Conservation (phyloP, 371 early-diverging fungal species). For the Lichtheimia ramosa region DNA sequence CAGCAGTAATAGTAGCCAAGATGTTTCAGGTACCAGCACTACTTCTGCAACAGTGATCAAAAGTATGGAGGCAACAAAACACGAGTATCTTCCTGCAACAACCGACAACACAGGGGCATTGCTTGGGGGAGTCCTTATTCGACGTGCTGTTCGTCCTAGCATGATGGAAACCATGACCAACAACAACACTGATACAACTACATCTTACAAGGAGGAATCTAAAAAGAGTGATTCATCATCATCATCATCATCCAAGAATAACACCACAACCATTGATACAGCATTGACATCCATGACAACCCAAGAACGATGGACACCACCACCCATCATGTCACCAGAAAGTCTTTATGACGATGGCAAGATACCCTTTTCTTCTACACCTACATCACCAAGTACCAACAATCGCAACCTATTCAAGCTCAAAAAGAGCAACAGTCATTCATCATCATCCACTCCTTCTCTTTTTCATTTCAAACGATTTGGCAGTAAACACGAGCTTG, state of each 20-base stretch:
- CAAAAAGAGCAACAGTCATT: constrained; percentile 10
- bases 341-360: background rate
- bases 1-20: background rate
- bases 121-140: constrained; percentile 22
- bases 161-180: background rate
- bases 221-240: background rate
- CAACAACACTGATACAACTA: background rate
- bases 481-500: constrained; percentile 1
- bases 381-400: background rate
- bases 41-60: background rate
- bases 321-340: constrained; percentile 12
- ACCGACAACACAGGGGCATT: constrained; percentile 19
- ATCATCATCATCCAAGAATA: background rate
- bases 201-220: constrained; percentile 1
- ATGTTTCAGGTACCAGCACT: background rate
- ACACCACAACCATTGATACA: background rate
- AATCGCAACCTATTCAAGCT: constrained; percentile 4
- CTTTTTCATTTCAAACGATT: constrained; percentile 19
- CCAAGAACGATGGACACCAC: constrained; percentile 10
- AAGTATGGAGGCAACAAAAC: background rate
- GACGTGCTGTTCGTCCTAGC: constrained; percentile 23
- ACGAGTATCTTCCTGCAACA: background rate
- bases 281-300: background rate
- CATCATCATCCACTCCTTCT: background rate
- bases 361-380: background rate